phyloP scores from a whole-genome alignment of 352 stramenopile genomes.

The Phytopythium helicoides region DNA sequence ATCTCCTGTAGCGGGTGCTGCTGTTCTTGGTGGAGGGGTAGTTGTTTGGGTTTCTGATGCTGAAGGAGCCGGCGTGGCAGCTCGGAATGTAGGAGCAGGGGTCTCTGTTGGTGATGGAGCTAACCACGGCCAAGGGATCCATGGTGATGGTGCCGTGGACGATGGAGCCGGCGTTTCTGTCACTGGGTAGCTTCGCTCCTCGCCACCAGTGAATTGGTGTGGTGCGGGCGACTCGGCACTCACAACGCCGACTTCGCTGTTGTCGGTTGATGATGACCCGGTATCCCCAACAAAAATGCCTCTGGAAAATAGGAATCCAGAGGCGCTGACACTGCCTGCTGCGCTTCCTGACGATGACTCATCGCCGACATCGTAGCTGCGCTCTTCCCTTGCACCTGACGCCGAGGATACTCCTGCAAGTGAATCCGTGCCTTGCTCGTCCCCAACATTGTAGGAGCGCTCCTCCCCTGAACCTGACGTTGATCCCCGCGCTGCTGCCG shows the following conservation, averaged over 20 bases:
- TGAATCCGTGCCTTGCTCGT: not conserved
- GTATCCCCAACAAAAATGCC: not conserved
- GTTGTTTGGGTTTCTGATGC: not conserved
- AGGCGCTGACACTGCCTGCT: not conserved
- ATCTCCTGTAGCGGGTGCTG: not conserved
- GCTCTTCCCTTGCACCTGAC: not conserved
- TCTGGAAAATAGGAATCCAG: not conserved
- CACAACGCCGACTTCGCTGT: too few relatives aligned
- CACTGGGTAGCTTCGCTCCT: too few relatives aligned
- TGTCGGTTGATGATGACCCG: not conserved
- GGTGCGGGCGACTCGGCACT: too few relatives aligned
- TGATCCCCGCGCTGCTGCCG: not conserved
- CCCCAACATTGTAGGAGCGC: too few relatives aligned
- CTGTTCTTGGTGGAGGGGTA: not conserved
- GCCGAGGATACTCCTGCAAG: not conserved
- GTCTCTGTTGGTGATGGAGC: not conserved
- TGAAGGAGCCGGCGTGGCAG: not conserved
- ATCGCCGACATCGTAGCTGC: slow-evolving; percentile 1
- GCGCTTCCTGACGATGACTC: not conserved
- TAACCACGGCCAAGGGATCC: not conserved
- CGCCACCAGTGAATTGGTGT: too few relatives aligned
- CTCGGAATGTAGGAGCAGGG: not conserved
- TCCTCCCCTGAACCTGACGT: too few relatives aligned
- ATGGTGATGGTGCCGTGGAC: too few relatives aligned
- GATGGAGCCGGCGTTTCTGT: too few relatives aligned